These are phyloP conservation scores for Tilletia setariae DNA, from an alignment of 1,284 basidiomycete genomes.

Conservation along the genomic window DNA sequence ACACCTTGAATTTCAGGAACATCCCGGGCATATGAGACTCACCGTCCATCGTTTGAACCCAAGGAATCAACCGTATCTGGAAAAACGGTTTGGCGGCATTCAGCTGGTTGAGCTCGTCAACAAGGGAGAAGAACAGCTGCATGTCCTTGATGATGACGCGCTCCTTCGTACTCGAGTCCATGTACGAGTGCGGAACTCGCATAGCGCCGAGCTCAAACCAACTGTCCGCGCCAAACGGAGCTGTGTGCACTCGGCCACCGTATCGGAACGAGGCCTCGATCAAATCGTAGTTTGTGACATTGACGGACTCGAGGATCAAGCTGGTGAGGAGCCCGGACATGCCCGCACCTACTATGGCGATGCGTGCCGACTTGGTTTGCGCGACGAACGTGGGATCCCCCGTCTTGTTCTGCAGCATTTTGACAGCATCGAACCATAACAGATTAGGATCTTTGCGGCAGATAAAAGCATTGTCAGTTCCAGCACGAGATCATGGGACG, in stretches of 20 bases:
- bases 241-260: slow-evolving; percentile 35
- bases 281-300: slow-evolving; percentile 37
- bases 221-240: slow-evolving; percentile 32
- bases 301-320: slow-evolving; percentile 35
- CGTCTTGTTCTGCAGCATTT: too few species aligned
- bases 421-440: too few species aligned
- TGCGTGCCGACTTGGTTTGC: not conserved
- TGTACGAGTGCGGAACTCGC: slow-evolving; percentile 33
- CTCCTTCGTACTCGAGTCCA: slow-evolving; percentile 25
- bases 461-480: too few species aligned
- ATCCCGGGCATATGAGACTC: too few species aligned
- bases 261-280: slow-evolving; percentile 33
- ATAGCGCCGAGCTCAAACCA: slow-evolving; percentile 41
- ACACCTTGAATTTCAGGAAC: too few species aligned
- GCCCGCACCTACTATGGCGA: slow-evolving; percentile 39
- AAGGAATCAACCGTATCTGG: slow-evolving; percentile 37
- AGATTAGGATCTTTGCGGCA: too few species aligned
- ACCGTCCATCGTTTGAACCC: slow-evolving; percentile 23
- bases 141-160: slow-evolving; percentile 34
- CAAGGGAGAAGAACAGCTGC: slow-evolving; percentile 44
- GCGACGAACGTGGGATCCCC: too few species aligned
- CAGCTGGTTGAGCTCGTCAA: slow-evolving; percentile 33
- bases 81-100: slow-evolving; percentile 28
- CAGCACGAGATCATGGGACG: too few species aligned
- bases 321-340: slow-evolving; percentile 37